Percentiles rank a stretch among this genome's conserved stretches.
phyloP scores from a whole-genome alignment of 257 asterid genomes.

The Osmanthus fragrans region DNA sequence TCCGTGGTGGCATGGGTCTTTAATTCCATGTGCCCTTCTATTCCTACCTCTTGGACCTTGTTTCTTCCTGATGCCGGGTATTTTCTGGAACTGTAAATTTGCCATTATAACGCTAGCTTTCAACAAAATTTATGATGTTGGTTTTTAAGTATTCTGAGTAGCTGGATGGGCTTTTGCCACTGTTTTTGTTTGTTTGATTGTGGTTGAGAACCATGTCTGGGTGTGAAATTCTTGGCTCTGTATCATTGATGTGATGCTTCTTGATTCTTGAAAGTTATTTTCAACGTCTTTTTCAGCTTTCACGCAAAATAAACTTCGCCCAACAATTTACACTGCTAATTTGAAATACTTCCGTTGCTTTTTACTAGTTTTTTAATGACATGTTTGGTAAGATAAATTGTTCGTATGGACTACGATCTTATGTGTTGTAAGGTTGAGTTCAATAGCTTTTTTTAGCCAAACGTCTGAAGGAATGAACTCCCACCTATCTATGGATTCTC shows the following conservation, averaged over 20 bases:
- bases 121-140: slow-evolving; percentile 17
- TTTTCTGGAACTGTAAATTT: slow-evolving; percentile 32
- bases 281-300: neutral
- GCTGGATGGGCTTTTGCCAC: neutral
- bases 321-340: no score
- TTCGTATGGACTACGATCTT: no score
- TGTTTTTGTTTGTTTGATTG: neutral
- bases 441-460: no score
- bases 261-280: neutral
- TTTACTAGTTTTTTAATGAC: neutral
- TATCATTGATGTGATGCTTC: neutral
- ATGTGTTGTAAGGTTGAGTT: no score
- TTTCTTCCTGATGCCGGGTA: slow-evolving; percentile 26
- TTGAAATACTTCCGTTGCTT: neutral
- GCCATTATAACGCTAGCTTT: slow-evolving; percentile 21
- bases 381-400: neutral
- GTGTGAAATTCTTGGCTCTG: neutral
- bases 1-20: slow-evolving; percentile 46
- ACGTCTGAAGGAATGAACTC: no score
- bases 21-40: slow-evolving; percentile 43
- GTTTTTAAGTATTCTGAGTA: slow-evolving; percentile 5
- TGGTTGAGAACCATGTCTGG: neutral
- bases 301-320: neutral
- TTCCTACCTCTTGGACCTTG: slow-evolving; percentile 21
- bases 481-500: no score